Evolutionary conservation across 257 asterid species (phyloP), one percentile per base, ranked within the genome.

Genomic region (Solanum sejunctum): DNA sequence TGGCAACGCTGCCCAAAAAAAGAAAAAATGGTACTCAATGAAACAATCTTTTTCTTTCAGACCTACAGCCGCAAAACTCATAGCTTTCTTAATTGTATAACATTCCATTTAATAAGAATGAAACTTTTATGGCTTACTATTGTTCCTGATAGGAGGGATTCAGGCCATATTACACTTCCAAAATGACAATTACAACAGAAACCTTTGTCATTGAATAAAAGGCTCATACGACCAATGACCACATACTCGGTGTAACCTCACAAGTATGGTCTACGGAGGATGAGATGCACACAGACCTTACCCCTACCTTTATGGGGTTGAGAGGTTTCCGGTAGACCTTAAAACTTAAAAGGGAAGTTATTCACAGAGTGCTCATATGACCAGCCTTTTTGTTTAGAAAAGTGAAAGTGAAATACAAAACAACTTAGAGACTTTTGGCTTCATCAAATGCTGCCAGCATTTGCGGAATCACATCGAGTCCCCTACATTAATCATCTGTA

Each of bases 1-100:
- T 51, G 89, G 86, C 81, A 89, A 39, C 56, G 93, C 98, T 94
- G 94, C 82, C 83, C 84, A 84, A 86, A 87, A 78, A 88, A 89
- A 85, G 39, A 52, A 63, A 64, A 64, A 12, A 17, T 8, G 6
- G 49, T 13, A 51, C 6, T 51, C 69, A 63, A 18, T 52, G 47
- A 77, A 23, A 51, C 47, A 16, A 51, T 51, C 17, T 16, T 51
- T 77, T 49, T 15, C 43, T 26, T 51, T 43, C 49, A 75, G 3
- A 75, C 13, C 51, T 47, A 21, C 43, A n/a, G 41, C 81, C 0
- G 13, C 81, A 73, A 73, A 71, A 43, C 58, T 43, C 80, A 43
- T 9, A 69, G 77, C 26, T 0, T 69, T 36, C 77, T 36, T 69
- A 36, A 18, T 8, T 7, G 49, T 32, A 66, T 13, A 16, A 32